Conservation (phyloP, 2,329 filamentous ascomycete species). For the Neonectria sp. region DNA sequence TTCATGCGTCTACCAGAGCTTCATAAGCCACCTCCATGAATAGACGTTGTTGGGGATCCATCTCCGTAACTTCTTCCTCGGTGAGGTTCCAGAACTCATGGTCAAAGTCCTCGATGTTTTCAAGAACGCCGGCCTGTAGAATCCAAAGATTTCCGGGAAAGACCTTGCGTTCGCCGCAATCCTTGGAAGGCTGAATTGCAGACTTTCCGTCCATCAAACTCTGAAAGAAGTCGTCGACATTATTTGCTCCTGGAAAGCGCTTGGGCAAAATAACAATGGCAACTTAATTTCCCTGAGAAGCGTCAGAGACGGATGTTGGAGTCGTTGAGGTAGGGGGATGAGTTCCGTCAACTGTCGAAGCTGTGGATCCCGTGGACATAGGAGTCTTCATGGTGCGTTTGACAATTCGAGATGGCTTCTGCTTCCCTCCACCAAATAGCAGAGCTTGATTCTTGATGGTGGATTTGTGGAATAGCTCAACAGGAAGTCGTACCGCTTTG, state of each 20-base stretch:
- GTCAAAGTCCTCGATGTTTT: constrained; percentile 8
- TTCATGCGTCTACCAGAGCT: constrained; percentile 1
- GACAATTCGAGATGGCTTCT: neutral
- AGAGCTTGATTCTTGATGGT: constrained; percentile 2
- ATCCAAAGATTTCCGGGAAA: neutral
- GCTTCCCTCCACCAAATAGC: neutral
- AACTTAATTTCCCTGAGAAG: neutral
- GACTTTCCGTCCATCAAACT: neutral
- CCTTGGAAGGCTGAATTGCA: neutral
- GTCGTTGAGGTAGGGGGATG: neutral
- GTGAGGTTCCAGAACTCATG: constrained; percentile 3
- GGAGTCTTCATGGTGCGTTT: neutral
- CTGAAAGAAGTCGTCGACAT: constrained; percentile 4
- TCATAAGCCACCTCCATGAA: constrained; percentile 13
- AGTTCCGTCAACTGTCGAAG: neutral
- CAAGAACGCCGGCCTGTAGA: neutral
- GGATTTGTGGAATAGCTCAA: constrained; percentile 7
- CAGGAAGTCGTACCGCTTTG: neutral
- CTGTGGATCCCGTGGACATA: neutral
- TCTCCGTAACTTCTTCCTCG: constrained; percentile 7
- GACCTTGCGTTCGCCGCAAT: neutral
- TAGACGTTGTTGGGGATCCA: constrained; percentile 13
- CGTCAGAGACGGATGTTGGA: neutral
- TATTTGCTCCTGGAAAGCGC: neutral
- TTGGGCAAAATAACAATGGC: neutral